Conservation (phyloP, 805 yeast genomes). For the Lachancea fermentati region DNA sequence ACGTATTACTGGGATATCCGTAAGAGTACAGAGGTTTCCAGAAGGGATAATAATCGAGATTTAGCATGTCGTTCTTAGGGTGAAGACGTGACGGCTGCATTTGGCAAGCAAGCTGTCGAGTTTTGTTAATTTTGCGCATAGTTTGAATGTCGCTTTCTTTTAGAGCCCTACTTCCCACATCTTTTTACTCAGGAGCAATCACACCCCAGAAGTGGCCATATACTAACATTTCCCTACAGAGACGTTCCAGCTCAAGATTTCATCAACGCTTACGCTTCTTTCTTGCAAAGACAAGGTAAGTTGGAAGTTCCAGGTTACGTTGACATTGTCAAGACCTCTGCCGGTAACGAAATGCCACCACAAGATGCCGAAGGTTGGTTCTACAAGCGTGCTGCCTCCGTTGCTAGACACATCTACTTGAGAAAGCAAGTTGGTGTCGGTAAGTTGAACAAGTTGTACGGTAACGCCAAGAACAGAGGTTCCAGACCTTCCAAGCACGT, state of each 20-base stretch:
- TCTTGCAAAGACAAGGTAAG: slow-evolving; percentile 99
- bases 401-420: slow-evolving; percentile 99
- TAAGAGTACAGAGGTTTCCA: too few species aligned
- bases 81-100: too few species aligned
- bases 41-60: too few species aligned
- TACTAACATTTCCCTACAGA: slow-evolving; percentile 48
- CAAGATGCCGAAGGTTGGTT: slow-evolving; percentile 99
- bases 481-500: slow-evolving; percentile 97
- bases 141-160: too few species aligned
- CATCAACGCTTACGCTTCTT: slow-evolving; percentile 98
- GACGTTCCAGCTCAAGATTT: slow-evolving; percentile 99
- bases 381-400: slow-evolving; percentile 99
- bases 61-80: too few species aligned
- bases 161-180: background rate
- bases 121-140: too few species aligned
- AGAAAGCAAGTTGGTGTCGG: slow-evolving; percentile 99
- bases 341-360: slow-evolving; percentile 99
- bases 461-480: slow-evolving; percentile 99
- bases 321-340: slow-evolving; percentile 98
- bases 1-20: too few species aligned
- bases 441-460: slow-evolving; percentile 97
- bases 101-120: too few species aligned
- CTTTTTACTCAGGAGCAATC: too few species aligned
- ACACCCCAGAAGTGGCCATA: slow-evolving; percentile 1
- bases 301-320: slow-evolving; percentile 99